Percentiles rank a stretch among this genome's conserved stretches.
Conservation (phyloP, 139 green algal genomes). For the Coelastrella sp. region DNA sequence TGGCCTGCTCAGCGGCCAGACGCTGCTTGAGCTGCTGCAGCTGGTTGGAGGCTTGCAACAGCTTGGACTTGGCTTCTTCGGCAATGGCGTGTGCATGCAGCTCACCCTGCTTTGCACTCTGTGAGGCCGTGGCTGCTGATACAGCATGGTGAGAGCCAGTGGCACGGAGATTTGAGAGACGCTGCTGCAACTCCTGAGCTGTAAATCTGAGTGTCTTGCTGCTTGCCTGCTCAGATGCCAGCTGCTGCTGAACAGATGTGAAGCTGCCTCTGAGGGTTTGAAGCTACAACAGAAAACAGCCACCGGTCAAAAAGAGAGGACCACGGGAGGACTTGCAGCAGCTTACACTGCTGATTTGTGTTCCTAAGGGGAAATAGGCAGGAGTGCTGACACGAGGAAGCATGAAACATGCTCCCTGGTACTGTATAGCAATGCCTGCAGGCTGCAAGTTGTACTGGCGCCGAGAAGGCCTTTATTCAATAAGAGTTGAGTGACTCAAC, state of each 20-base stretch:
- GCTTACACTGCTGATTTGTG: background rate
- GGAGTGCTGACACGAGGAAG: too few species aligned
- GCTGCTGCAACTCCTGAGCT: slow-evolving; percentile 22
- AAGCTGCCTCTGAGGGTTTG: background rate
- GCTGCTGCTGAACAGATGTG: slow-evolving; percentile 2
- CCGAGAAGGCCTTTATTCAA: too few species aligned
- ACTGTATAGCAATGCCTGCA: too few species aligned
- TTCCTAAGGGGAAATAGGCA: background rate
- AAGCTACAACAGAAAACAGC: slow-evolving; percentile 16
- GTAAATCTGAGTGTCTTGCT: background rate
- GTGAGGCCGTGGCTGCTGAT: background rate
- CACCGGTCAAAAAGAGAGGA: background rate
- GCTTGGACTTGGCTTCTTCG: background rate
- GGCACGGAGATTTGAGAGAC: slow-evolving; percentile 1
- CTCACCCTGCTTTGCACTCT: background rate
- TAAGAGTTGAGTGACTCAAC: background rate
- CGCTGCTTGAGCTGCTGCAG: slow-evolving; percentile 2
- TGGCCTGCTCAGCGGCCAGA: slow-evolving; percentile 13
- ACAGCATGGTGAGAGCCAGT: background rate
- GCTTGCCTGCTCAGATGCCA: background rate
- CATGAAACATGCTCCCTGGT: too few species aligned
- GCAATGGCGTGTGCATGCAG: background rate
- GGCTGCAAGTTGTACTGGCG: too few species aligned
- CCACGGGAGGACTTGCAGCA: too few species aligned
- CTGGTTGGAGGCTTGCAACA: background rate